Conservation (phyloP, 768 basidiomycete genomes). For the Coprinopsis strossmayeri region DNA sequence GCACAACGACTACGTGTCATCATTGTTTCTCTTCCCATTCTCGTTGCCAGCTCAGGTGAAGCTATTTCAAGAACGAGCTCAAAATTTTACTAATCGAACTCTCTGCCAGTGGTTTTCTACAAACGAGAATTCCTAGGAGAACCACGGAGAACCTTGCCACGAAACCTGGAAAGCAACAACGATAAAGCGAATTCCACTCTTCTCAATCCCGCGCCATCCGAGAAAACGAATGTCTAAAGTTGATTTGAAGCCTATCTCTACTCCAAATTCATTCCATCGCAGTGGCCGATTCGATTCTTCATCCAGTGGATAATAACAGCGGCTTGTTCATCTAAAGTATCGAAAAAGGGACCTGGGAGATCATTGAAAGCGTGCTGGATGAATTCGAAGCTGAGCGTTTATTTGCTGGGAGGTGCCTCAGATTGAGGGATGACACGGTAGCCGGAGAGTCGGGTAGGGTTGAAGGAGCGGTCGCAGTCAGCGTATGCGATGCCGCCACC, state of each 20-base stretch:
- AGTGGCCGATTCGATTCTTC: not conserved
- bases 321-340: not conserved
- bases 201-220: not conserved
- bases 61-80: constrained; percentile 5
- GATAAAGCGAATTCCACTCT: not conserved
- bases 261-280: not conserved
- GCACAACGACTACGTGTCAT: constrained; percentile 40
- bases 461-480: constrained; percentile 92
- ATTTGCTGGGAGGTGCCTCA: constrained; percentile 21
- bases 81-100: not conserved
- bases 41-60: constrained; percentile 59
- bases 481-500: constrained; percentile 84
- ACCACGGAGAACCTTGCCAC: constrained; percentile 3
- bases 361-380: not conserved
- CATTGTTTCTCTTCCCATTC: constrained; percentile 58
- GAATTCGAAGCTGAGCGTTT: not conserved
- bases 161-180: not conserved
- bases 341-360: not conserved
- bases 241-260: not conserved
- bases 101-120: not conserved
- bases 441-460: constrained; percentile 82
- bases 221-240: not conserved
- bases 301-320: not conserved
- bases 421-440: constrained; percentile 58
- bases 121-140: constrained; percentile 2